phyloP scores from a whole-genome alignment of 1,139 yeast genomes.

The Lodderomyces oxycetoniae region DNA sequence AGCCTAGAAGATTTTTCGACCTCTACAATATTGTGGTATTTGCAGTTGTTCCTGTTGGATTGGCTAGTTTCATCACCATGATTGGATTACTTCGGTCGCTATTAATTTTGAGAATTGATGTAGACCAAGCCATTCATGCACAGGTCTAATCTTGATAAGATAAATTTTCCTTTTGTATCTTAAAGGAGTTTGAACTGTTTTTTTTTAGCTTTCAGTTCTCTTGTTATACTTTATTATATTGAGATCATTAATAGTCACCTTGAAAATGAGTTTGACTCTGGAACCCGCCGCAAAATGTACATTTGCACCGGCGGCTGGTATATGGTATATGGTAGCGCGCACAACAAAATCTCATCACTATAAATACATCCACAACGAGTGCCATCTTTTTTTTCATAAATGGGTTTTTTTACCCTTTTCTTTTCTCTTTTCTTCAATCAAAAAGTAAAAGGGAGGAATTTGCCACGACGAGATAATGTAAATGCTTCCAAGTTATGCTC shows the following conservation, averaged over 20 bases:
- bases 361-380: conserved; percentile 1
- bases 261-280: too few species aligned
- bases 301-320: too few species aligned
- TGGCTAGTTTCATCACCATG: conserved; percentile 93
- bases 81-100: conserved; percentile 71
- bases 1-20: conserved; percentile 60
- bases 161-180: too few species aligned
- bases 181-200: too few species aligned
- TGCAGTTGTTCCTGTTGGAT: conserved; percentile 95
- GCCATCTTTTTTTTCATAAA: conserved; percentile 7
- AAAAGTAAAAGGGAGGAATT: conserved; percentile 55
- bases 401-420: conserved; percentile 8
- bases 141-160: neutral
- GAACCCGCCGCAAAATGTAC: too few species aligned
- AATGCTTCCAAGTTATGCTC: conserved; percentile 53
- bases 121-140: conserved; percentile 32
- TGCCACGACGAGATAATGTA: conserved; percentile 69
- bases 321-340: too few species aligned
- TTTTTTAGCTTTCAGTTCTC: too few species aligned
- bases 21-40: conserved; percentile 84
- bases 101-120: conserved; percentile 68
- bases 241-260: too few species aligned
- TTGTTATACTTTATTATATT: too few species aligned
- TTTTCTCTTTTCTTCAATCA: conserved; percentile 37
- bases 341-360: too few species aligned